A percentile compares a stretch with the other conserved stretches of the same genome.
These are phyloP conservation scores for Lentinula lateritia DNA, from an alignment of 768 basidiomycete species.

Conservation along the genomic window DNA sequence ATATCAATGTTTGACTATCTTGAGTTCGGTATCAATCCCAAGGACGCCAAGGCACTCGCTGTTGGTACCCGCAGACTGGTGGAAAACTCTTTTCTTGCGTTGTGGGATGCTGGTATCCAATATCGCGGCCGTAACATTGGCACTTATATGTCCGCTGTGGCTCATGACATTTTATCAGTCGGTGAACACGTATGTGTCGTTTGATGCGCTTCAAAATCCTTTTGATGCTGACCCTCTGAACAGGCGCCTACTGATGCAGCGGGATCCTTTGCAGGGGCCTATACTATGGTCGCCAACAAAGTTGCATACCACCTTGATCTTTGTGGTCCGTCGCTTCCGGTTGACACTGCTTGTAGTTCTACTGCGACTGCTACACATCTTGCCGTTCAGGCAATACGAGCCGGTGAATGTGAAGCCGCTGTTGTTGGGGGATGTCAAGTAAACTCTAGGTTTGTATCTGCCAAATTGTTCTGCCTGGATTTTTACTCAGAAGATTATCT, in stretches of 20 bases:
- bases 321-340: slow-evolving; percentile 41
- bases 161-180: slow-evolving; percentile 14
- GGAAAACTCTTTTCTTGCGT: slow-evolving; percentile 22
- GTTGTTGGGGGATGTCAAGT: slow-evolving; percentile 40
- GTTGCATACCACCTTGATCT: slow-evolving; percentile 36
- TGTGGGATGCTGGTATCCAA: slow-evolving; percentile 33
- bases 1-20: slow-evolving; percentile 18
- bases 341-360: slow-evolving; percentile 48
- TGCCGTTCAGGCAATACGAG: slow-evolving; percentile 35
- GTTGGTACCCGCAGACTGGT: slow-evolving; percentile 20
- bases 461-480: background rate
- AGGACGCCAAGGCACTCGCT: slow-evolving; percentile 21
- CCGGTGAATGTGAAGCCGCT: slow-evolving; percentile 42
- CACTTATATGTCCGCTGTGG: slow-evolving; percentile 25
- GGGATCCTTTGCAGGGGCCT: slow-evolving; percentile 28
- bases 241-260: slow-evolving; percentile 28
- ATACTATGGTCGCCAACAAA: slow-evolving; percentile 33
- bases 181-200: slow-evolving; percentile 10
- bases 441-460: slow-evolving; percentile 28
- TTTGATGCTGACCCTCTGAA: background rate
- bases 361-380: slow-evolving; percentile 42
- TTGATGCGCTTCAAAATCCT: background rate
- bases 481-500: slow-evolving; percentile 22
- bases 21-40: slow-evolving; percentile 23
- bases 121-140: slow-evolving; percentile 32